Evolutionary conservation across 2,329 filamentous ascomycete genomes (phyloP).

Genomic region (Helotiales sp.): DNA sequence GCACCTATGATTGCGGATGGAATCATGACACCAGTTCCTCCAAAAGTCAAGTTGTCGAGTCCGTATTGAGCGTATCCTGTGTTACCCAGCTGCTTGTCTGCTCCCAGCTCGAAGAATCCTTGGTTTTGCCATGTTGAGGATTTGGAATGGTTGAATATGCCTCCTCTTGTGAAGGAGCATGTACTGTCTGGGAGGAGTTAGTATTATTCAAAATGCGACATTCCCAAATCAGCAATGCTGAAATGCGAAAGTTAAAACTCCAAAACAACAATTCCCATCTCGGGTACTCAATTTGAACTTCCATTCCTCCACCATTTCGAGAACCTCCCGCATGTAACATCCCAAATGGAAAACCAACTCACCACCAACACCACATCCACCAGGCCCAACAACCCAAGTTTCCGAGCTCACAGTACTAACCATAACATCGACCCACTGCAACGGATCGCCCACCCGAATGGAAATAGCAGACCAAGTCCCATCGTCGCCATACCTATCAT

Average conservation of each 20-base stretch:
- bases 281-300: neutral
- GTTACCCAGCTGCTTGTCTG: constrained; percentile 61
- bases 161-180: constrained; percentile 63
- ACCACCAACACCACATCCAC: constrained; percentile 54
- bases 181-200: constrained; percentile 47
- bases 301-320: neutral
- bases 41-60: constrained; percentile 48
- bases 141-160: constrained; percentile 56
- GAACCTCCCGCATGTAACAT: neutral
- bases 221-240: neutral
- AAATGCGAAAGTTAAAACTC: neutral
- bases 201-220: neutral
- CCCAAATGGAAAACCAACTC: constrained; percentile 15
- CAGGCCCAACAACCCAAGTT: constrained; percentile 68
- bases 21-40: constrained; percentile 44
- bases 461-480: constrained; percentile 75
- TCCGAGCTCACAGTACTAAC: constrained; percentile 73
- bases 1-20: constrained; percentile 47
- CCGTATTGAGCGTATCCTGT: constrained; percentile 69
- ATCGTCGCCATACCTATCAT: constrained; percentile 63
- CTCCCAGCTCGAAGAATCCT: constrained; percentile 54
- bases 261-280: neutral
- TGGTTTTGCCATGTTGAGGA: constrained; percentile 59
- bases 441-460: constrained; percentile 60
- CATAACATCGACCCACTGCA: constrained; percentile 58